Percentiles rank a stretch among this genome's conserved stretches.
Evolutionary conservation across 129 eudicot genomes (phyloP).

Genomic region (Oenanthe sinensis): DNA sequence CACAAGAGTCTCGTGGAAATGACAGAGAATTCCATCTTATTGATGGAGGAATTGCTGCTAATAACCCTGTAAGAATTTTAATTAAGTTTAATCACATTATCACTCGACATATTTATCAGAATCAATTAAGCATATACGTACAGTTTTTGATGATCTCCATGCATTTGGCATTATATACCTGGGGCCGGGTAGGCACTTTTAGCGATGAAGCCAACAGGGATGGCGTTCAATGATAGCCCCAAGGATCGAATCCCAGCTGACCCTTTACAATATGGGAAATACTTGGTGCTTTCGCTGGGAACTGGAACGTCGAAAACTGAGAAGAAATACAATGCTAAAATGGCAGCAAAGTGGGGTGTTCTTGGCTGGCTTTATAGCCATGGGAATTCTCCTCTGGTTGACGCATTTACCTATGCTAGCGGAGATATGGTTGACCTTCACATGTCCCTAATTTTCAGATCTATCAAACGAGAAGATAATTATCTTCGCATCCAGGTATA

Average conservation of each 20-base stretch:
- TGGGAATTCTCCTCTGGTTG: slow-evolving; percentile 41
- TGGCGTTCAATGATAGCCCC: slow-evolving; percentile 17
- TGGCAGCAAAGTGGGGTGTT: slow-evolving; percentile 55
- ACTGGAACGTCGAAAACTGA: slow-evolving; percentile 42
- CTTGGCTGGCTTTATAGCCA: slow-evolving; percentile 42
- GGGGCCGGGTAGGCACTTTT: slow-evolving; percentile 28
- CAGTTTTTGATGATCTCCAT: too few relatives aligned
- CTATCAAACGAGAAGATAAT: slow-evolving; percentile 24
- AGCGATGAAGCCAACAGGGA: slow-evolving; percentile 29
- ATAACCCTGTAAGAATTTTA: slow-evolving; percentile 39
- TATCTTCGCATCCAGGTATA: slow-evolving; percentile 59
- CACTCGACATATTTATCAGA: too few relatives aligned
- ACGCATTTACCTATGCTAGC: slow-evolving; percentile 38
- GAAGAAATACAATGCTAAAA: slow-evolving; percentile 30
- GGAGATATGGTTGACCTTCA: slow-evolving; percentile 49
- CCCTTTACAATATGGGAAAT: slow-evolving; percentile 23
- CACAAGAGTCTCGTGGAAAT: slow-evolving; percentile 31
- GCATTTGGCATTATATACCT: too few relatives aligned
- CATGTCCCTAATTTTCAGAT: slow-evolving; percentile 33
- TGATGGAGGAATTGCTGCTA: slow-evolving; percentile 66
- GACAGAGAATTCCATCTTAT: slow-evolving; percentile 37
- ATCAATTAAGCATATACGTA: too few relatives aligned
- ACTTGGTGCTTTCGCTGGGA: slow-evolving; percentile 46
- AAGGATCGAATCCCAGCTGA: slow-evolving; percentile 3
- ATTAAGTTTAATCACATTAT: not conserved